A percentile compares a stretch with the other conserved stretches of the same genome.
phyloP scores from a whole-genome alignment of 2,329 filamentous ascomycete genomes.

The Diaporthe citrichinensis region DNA sequence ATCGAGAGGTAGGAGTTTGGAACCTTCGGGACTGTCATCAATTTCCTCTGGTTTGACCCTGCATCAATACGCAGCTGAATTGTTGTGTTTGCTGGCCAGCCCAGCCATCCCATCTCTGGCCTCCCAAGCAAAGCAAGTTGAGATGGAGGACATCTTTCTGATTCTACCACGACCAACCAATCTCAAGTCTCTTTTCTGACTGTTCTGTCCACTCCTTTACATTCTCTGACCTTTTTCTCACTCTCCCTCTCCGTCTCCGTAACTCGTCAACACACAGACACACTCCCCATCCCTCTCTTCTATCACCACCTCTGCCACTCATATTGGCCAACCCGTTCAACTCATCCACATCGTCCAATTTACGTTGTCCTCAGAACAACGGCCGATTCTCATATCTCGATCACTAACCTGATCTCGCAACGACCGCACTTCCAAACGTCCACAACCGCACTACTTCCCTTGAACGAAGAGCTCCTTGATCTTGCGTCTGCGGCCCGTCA shows the following conservation, averaged over 20 bases:
- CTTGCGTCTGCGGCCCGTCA: not conserved
- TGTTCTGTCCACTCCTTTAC: not conserved
- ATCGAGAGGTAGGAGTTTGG: not conserved
- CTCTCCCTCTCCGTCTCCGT: not conserved
- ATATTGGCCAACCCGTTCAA: not conserved
- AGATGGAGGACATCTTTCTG: not conserved
- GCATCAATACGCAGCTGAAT: not conserved
- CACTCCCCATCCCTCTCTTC: not conserved
- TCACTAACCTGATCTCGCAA: not conserved
- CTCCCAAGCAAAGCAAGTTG: not conserved
- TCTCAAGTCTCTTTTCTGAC: not conserved
- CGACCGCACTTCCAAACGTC: not conserved
- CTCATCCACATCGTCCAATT: not conserved
- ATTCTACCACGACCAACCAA: not conserved
- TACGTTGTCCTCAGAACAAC: not conserved
- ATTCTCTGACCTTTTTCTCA: too few relatives aligned
- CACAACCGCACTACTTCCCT: not conserved
- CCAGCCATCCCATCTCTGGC: not conserved
- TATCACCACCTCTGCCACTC: too few relatives aligned
- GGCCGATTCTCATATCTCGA: not conserved
- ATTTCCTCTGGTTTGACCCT: not conserved
- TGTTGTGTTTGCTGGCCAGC: not conserved
- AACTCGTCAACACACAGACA: not conserved
- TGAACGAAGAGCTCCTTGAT: not conserved
- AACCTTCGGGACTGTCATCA: not conserved